Conservation (phyloP, 2,329 filamentous ascomycete genomes). For the Alternaria dauci region DNA sequence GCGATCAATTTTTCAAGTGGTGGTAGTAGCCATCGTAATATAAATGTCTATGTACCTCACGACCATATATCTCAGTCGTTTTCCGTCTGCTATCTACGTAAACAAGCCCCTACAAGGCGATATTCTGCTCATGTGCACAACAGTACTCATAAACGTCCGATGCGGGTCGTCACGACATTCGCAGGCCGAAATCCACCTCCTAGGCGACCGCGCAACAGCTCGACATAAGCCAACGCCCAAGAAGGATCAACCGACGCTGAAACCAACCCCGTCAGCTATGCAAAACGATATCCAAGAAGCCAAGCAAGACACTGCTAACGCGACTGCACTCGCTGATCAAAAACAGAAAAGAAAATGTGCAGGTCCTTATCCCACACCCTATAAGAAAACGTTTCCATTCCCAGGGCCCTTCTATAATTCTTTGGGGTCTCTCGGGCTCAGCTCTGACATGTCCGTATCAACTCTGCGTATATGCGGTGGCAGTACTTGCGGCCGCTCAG, state of each 20-base stretch:
- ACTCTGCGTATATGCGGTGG: conserved; percentile 15
- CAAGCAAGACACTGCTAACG: background rate
- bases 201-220: background rate
- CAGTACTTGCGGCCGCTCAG: conserved; percentile 1
- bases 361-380: background rate
- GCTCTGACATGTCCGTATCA: conserved; percentile 16
- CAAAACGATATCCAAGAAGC: conserved; percentile 10
- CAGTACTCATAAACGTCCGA: background rate
- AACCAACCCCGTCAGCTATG: background rate
- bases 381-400: background rate
- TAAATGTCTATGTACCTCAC: background rate
- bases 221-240: background rate
- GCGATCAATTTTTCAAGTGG: no score
- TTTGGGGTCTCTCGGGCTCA: conserved; percentile 11
- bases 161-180: background rate
- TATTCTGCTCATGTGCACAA: background rate
- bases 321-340: background rate
- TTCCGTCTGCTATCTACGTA: conserved; percentile 1
- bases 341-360: background rate
- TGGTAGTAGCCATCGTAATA: background rate
- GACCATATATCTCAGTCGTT: background rate
- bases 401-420: conserved; percentile 15
- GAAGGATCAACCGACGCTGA: background rate
- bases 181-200: background rate
- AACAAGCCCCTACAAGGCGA: background rate